Percentiles rank a stretch among this genome's conserved stretches.
phyloP scores from a whole-genome alignment of 2,329 filamentous ascomycete genomes.

The Penicillium rolfsii region DNA sequence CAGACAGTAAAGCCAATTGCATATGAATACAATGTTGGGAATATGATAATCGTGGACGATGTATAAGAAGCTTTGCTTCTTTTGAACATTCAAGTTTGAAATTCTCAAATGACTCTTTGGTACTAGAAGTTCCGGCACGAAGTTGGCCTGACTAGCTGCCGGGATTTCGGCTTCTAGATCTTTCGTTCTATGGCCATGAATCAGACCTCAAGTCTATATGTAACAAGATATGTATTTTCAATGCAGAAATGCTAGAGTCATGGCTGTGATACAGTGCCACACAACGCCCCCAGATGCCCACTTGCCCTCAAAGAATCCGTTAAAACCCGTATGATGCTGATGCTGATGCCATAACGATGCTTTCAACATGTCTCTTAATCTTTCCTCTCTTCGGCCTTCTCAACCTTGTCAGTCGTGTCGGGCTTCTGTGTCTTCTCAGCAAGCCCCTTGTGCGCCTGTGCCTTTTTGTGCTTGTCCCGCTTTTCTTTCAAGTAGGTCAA shows the following conservation, averaged over 20 bases:
- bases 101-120: neutral
- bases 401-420: neutral
- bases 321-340: constrained; percentile 3
- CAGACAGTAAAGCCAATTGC: constrained; percentile 1
- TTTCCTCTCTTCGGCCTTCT: constrained; percentile 23
- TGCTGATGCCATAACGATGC: neutral
- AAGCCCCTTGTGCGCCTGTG: constrained; percentile 35
- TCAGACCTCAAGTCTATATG: neutral
- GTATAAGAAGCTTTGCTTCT: neutral
- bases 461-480: constrained; percentile 61
- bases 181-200: neutral
- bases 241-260: constrained; percentile 16
- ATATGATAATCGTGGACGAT: neutral
- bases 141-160: neutral
- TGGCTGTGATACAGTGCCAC: constrained; percentile 19
- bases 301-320: constrained; percentile 5
- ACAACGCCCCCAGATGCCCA: constrained; percentile 28
- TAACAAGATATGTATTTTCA: constrained; percentile 9
- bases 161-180: neutral
- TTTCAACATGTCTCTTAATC: constrained; percentile 6
- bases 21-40: neutral
- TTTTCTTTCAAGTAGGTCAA: constrained; percentile 84
- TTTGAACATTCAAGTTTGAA: neutral
- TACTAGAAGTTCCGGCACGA: neutral
- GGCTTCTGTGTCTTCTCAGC: constrained; percentile 11